Conservation (phyloP, 345 rosid genomes). For the Populus euphratica region DNA sequence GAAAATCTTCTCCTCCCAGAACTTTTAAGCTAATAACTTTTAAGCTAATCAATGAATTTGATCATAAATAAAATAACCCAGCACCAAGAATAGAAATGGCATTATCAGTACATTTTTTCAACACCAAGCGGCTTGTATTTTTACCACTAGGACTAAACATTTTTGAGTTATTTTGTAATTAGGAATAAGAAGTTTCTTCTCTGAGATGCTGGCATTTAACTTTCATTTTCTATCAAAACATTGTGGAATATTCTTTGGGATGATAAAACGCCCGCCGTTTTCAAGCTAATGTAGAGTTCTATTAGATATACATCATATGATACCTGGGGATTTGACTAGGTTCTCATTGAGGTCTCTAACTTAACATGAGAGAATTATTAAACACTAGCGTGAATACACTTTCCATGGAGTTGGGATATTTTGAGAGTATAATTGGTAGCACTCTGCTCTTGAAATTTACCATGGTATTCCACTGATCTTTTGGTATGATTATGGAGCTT, state of each 20-base stretch:
- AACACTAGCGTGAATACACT: background rate
- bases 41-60: background rate
- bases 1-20: constrained; percentile 10
- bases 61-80: background rate
- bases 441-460: background rate
- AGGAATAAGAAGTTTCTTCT: background rate
- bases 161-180: too few relatives aligned
- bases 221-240: background rate
- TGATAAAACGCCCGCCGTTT: background rate
- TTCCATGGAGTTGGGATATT: too few relatives aligned
- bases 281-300: background rate
- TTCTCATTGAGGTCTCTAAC: background rate
- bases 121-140: background rate
- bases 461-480: background rate
- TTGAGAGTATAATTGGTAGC: background rate
- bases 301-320: background rate
- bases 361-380: background rate
- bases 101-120: background rate
- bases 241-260: background rate
- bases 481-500: background rate
- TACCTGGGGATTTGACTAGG: background rate
- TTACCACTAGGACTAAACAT: background rate
- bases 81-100: background rate
- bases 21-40: background rate
- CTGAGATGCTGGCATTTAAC: background rate